Conservation (phyloP, 106 monocot species). For the Dioscorea alata region DNA sequence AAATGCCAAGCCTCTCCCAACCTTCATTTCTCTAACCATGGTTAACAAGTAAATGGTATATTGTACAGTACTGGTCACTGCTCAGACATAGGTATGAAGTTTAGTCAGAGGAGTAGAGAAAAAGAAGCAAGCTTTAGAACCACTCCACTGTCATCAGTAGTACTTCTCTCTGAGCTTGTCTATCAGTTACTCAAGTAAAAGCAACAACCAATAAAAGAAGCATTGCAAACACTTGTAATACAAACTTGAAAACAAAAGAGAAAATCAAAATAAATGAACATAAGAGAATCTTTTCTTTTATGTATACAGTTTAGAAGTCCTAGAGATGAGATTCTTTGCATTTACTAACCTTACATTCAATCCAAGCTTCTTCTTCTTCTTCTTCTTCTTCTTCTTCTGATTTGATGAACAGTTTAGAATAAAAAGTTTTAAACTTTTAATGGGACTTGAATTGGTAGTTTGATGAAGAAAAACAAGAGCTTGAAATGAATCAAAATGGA, state of each 20-base stretch:
- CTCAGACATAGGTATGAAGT: constrained; percentile 14
- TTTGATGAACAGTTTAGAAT: no score
- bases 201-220: not conserved
- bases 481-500: constrained; percentile 23
- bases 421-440: no score
- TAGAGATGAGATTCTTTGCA: not conserved
- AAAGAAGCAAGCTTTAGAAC: constrained; percentile 13
- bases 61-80: constrained; percentile 10
- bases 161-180: constrained; percentile 15
- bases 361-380: not conserved
- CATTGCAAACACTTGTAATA: not conserved
- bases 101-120: not conserved
- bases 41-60: not conserved
- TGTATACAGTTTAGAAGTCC: not conserved
- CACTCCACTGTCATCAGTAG: constrained; percentile 8
- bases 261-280: not conserved
- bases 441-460: not conserved
- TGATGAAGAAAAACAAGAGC: not conserved
- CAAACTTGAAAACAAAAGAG: not conserved
- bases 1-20: not conserved
- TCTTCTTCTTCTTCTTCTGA: no score
- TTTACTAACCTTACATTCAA: not conserved
- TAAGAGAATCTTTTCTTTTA: not conserved
- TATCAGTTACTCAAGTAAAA: not conserved
- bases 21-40: not conserved